Base-by-base conservation (phyloP, 495 filamentous ascomycete species). In the Lepraria neglecta region DNA sequence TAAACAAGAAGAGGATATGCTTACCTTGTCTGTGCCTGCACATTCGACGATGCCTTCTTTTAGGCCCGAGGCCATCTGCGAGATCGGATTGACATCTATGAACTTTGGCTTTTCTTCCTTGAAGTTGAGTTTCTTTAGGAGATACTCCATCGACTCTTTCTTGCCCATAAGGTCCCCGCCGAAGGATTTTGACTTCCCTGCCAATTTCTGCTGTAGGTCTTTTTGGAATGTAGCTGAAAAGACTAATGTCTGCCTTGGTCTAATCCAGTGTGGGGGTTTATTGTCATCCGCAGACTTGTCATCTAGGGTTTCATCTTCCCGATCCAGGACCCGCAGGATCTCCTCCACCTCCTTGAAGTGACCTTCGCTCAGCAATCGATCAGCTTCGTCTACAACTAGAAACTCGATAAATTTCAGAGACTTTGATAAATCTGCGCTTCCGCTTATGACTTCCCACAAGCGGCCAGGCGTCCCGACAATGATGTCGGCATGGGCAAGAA, bases 141-240 rank as follows among this genome's bases (percentile, higher is more conserved):
- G 81, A 71, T 96, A 96, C 64, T 94, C 92, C 81, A 97, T 90
- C 0, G 90, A 92, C 61, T 94, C 86, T 48, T 84, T 80, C 55
- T 87, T 80, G 67, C 77, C 79, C 80, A 88, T 82, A 7, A 90
- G 72, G 61, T 81, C 85, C 31, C 77, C 77, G 21, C 70, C 71
- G 15, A 69, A 64, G 69, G 74, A 73, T 30, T 80, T 82, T 6
- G 81, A 76, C 68, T 91, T 95, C 5, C 89, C 87, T 9, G 89
- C 83, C 4, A 98, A 78, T 68, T 96, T 97, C 67, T 92, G 87
- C 69, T 97, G 92, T 56, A 98, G 72, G 12, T 84, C 85, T 66
- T 88, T 88, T 68, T 96, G 87, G 74, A 98, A 96, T 0, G 94
- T 98, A 4, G 94, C 94, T 0, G 95, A 97, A 74, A 98, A 98